These are phyloP conservation scores for Telfairia occidentalis DNA, from an alignment of 331 rosid genomes.

Conservation along the genomic window DNA sequence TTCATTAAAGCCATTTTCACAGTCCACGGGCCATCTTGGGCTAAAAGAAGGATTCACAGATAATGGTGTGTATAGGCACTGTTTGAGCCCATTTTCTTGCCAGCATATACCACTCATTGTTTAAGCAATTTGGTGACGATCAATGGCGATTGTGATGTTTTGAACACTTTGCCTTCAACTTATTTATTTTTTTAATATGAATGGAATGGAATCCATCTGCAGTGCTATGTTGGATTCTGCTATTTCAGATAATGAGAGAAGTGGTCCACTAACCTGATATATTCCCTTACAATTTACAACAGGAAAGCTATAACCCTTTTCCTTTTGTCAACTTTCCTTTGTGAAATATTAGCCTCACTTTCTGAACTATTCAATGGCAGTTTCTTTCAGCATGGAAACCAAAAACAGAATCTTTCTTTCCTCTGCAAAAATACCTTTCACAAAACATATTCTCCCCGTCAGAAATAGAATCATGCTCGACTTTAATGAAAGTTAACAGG, in stretches of 20 bases:
- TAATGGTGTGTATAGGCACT: neutral
- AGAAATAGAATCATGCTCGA: neutral
- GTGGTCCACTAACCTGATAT: constrained; percentile 5
- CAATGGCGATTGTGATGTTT: neutral
- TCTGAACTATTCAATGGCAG: neutral
- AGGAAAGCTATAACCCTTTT: neutral
- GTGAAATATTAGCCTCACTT: neutral
- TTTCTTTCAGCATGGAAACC: neutral
- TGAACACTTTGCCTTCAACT: neutral
- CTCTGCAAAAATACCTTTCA: neutral
- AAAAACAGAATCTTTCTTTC: neutral
- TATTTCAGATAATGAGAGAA: neutral
- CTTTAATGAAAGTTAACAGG: neutral
- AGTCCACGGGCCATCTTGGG: neutral
- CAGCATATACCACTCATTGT: neutral
- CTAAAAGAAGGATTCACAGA: neutral
- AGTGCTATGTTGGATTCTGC: neutral
- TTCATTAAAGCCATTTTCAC: neutral
- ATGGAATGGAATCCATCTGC: neutral
- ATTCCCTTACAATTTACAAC: neutral
- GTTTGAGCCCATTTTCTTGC: neutral
- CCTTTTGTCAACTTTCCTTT: neutral
- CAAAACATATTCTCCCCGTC: neutral
- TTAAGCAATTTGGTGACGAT: too few species aligned
- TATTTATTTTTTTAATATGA: neutral